Evolutionary conservation across 345 rosid species (phyloP), one percentile per base, ranked within the genome.

Genomic region (Chamaenerion angustifolium): DNA sequence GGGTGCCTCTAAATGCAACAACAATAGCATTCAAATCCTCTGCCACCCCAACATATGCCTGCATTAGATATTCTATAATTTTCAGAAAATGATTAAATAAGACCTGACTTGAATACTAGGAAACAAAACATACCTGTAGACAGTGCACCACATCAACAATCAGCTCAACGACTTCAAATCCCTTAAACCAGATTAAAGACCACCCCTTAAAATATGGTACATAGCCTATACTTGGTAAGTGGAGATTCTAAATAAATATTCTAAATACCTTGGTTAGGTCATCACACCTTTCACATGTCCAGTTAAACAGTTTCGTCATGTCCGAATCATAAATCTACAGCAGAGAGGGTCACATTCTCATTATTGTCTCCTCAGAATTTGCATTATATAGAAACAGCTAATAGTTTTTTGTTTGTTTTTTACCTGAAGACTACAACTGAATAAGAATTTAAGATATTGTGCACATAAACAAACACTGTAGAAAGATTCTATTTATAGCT

Each of bases 221-320:
- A 31, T 7, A 31, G 37, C 37, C 37, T 31, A 31, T 31, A 31
- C 10, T 31, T 31, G 37, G 37, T 31, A 31, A 31, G 37, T 31
- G 0, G 25, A 2, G 37, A 31, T 31, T 31, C 35, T 45, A 46
- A 15, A 4, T 19, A 42, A 27, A 57, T n/a, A 57, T 40, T 12
- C 1, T 5, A 40, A 10, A 49, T 65, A 83, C 98, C 95, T 73
- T 64, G 0, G 89, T 87, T 69, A 79, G 60, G 57, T 70, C 98
- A 59, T 79, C 63, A 66, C 96, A 90, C 73, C 95, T 81, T 17
- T 73, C 55, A 54, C 96, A 92, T 0, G 96, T 87, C 98, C 96
- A 92, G 6, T 85, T 73, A 64, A 82, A 83, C 56, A 92, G 77
- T 61, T 80, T 76, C 0, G 82, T 66, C 72, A 87, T 67, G 71